These are phyloP conservation scores for Candida methanosorbosa DNA, from an alignment of 805 yeast species.

Conservation along the genomic window DNA sequence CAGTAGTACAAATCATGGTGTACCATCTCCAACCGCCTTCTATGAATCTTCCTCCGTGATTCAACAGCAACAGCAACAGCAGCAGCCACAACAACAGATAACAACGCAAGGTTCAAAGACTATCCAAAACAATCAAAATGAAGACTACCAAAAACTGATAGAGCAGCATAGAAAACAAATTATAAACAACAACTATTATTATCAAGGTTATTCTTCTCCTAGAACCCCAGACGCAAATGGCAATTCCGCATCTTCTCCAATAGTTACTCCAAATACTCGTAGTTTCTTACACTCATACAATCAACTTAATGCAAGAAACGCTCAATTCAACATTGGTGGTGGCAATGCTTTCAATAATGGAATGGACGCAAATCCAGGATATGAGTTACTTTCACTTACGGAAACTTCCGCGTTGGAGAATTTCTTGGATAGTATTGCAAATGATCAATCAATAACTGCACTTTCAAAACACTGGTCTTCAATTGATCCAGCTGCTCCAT, in stretches of 20 bases:
- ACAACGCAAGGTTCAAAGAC: no score
- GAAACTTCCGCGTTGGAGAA: slow-evolving; percentile 26
- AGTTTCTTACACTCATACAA: slow-evolving; percentile 21
- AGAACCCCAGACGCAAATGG: background rate
- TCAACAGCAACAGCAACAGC: no score
- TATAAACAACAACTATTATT: slow-evolving; percentile 6
- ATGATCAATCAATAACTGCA: slow-evolving; percentile 18
- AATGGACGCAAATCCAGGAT: slow-evolving; percentile 1
- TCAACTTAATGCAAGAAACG: slow-evolving; percentile 11
- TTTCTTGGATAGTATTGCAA: slow-evolving; percentile 28
- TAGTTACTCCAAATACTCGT: slow-evolving; percentile 23
- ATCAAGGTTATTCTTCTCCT: slow-evolving; percentile 1
- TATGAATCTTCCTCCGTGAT: no score
- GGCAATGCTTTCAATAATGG: no score
- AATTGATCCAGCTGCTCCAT: slow-evolving; percentile 17
- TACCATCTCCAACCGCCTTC: no score
- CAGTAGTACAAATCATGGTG: background rate
- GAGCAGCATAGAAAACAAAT: slow-evolving; percentile 13
- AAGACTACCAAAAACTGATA: slow-evolving; percentile 2
- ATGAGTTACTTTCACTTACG: slow-evolving; percentile 22
- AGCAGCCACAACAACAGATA: no score
- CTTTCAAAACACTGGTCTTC: slow-evolving; percentile 24
- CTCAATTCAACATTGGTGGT: background rate
- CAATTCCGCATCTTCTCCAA: background rate
- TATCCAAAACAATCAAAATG: no score